Percentiles rank a stretch among this genome's conserved stretches.
These are phyloP conservation scores for Cladobotryum protrusum DNA, from an alignment of 2,329 filamentous ascomycete genomes.

Conservation along the genomic window DNA sequence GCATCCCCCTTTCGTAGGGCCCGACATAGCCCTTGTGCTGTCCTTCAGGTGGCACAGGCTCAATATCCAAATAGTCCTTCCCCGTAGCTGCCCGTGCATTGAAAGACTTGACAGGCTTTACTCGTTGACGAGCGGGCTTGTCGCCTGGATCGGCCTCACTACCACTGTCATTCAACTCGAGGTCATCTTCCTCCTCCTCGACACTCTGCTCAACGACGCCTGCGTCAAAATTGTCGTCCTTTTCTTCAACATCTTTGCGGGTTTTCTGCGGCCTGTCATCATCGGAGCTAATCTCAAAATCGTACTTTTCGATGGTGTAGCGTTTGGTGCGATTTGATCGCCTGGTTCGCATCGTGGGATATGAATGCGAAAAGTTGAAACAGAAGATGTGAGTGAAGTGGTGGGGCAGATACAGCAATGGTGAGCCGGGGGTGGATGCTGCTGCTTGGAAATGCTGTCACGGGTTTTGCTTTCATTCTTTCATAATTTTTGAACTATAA, in stretches of 20 bases:
- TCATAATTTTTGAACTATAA: too few species aligned
- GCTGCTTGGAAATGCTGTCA: too few species aligned
- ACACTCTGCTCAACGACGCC: slow-evolving; percentile 14
- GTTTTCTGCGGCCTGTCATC: slow-evolving; percentile 18
- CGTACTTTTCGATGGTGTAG: slow-evolving; percentile 28
- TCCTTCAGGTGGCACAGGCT: slow-evolving; percentile 27
- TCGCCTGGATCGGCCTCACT: slow-evolving; percentile 23
- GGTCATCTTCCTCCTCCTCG: slow-evolving; percentile 25
- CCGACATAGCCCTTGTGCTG: slow-evolving; percentile 30
- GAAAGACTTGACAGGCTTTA: slow-evolving; percentile 18
- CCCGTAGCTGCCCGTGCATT: slow-evolving; percentile 18
- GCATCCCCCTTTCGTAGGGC: slow-evolving; percentile 28
- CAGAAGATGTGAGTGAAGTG: neutral
- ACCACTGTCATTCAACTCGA: slow-evolving; percentile 25
- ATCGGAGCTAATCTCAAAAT: slow-evolving; percentile 29
- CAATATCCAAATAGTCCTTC: slow-evolving; percentile 26
- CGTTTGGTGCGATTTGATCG: slow-evolving; percentile 31
- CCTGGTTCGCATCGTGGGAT: slow-evolving; percentile 30
- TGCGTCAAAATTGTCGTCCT: slow-evolving; percentile 28
- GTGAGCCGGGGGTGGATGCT: neutral
- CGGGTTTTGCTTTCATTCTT: too few species aligned
- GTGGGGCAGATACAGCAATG: too few species aligned
- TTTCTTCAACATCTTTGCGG: slow-evolving; percentile 20
- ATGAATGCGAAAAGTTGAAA: neutral
- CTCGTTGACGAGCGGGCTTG: slow-evolving; percentile 20